Evolutionary conservation across 2,329 filamentous ascomycete genomes (phyloP).

Genomic region (Botrytis byssoidea): DNA sequence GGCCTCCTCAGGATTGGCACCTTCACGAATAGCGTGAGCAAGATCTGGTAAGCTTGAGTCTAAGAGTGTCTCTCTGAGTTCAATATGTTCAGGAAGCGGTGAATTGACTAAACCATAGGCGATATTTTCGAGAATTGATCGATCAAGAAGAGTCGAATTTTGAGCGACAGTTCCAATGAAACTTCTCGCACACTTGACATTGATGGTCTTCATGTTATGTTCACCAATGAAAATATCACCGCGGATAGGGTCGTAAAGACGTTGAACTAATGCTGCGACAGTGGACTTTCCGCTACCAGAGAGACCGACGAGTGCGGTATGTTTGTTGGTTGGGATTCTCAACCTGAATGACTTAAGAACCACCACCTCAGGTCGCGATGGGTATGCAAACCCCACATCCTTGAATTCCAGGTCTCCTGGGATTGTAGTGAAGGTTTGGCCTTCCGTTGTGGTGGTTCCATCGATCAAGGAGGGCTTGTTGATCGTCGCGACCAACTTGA

Average conservation of each 20-base stretch:
- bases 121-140: constrained; percentile 15
- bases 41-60: constrained; percentile 14
- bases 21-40: not conserved
- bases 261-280: constrained; percentile 52
- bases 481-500: constrained; percentile 1
- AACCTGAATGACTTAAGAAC: constrained; percentile 37
- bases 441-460: constrained; percentile 27
- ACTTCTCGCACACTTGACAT: constrained; percentile 8
- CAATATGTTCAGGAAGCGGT: not conserved
- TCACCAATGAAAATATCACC: constrained; percentile 6
- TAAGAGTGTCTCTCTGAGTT: not conserved
- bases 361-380: constrained; percentile 31
- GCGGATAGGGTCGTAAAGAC: constrained; percentile 51
- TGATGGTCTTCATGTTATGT: not conserved
- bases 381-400: constrained; percentile 42
- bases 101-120: constrained; percentile 17
- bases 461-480: not conserved
- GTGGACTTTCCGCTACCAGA: constrained; percentile 60
- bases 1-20: not conserved
- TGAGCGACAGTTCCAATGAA: constrained; percentile 13
- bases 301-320: constrained; percentile 56
- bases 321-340: constrained; percentile 29
- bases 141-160: constrained; percentile 8
- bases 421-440: constrained; percentile 14
- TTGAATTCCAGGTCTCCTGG: constrained; percentile 11